A percentile compares a stretch with the other conserved stretches of the same genome.
phyloP scores from a whole-genome alignment of 2,329 filamentous ascomycete genomes.

The Diaporthe vaccinii region DNA sequence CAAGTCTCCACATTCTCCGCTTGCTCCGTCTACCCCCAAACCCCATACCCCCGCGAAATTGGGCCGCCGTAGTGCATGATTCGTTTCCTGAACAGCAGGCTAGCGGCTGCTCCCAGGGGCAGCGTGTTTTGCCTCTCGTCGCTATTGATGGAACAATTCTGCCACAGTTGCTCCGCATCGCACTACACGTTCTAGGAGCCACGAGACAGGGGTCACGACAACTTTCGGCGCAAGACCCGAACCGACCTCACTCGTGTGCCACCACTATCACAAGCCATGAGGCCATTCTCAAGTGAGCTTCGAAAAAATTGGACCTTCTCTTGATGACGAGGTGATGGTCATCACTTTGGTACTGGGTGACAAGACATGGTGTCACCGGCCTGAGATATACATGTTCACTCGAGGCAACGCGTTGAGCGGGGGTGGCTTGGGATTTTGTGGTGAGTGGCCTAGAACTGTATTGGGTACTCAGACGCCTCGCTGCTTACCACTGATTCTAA shows the following conservation, averaged over 20 bases:
- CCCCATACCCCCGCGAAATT: slow-evolving; percentile 19
- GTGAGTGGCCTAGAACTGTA: too few relatives aligned
- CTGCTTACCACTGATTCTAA: background rate
- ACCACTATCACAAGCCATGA: background rate
- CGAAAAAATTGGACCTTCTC: background rate
- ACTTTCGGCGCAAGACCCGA: slow-evolving; percentile 8
- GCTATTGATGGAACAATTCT: slow-evolving; percentile 41
- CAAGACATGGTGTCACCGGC: background rate
- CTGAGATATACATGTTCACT: background rate
- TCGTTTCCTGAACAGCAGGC: background rate
- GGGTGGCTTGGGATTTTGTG: background rate
- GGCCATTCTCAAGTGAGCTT: background rate
- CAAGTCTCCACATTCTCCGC: slow-evolving; percentile 10
- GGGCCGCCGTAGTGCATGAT: slow-evolving; percentile 8
- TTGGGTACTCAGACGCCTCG: background rate
- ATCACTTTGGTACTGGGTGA: background rate
- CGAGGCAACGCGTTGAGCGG: background rate
- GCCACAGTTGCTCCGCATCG: background rate
- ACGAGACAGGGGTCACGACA: background rate
- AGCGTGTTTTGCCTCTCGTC: background rate
- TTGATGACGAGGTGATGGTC: background rate
- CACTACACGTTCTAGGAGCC: background rate
- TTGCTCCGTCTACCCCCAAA: slow-evolving; percentile 7
- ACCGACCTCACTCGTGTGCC: background rate
- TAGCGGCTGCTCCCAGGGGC: background rate